Evolutionary conservation across 2,329 filamentous ascomycete species (phyloP), one percentile per base, ranked within the genome.

Genomic region (Blastomyces emzantsi): DNA sequence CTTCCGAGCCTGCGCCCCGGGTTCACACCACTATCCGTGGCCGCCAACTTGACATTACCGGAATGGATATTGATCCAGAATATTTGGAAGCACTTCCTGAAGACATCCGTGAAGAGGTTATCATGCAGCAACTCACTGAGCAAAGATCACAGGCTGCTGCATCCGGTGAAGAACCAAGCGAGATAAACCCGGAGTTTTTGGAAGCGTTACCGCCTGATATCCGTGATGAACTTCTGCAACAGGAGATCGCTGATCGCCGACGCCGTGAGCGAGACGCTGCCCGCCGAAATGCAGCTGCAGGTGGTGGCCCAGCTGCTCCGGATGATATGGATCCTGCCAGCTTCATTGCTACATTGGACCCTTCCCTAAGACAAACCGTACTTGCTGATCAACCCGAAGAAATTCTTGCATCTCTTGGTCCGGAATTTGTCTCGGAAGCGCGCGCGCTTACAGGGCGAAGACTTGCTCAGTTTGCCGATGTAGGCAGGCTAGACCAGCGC

Each of bases 11-110:
- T 56, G 71, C 71, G 41, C 74, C 76, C 62, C 88, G 92, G 58
- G 83, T 96, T 39, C 88, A 87, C 70, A 95, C 90, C 19, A 92
- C 85, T 1, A 92, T 99, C 62, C 83, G 92, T 65, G 93, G 92
- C 33, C 89, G 90, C 67, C 87, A 94, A 70, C 85, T 96, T 62
- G 94, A 99, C 74, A 94, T 99, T 59, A 99, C 94, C 0, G 90
- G 90, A 65, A 83, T 99, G 66, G 92, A 93, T 59, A 97, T 99
- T 69, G 94, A 99, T 73, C 85, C 89, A 19, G 92, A 96, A 63
- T 99, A 97, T 75, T 85, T 99, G 7, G 90, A 94, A 64, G 95
- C 93, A n/a, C 80, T 99, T n/a, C 94, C 94, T 0, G 94, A 99
- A 70, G 95, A 99, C 66, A 87, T 97, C 72, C 85, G 94, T 56